Percentiles rank a stretch among this genome's conserved stretches.
These are phyloP conservation scores for Truncatella angustata DNA, from an alignment of 2,329 filamentous ascomycete genomes.

Conservation along the genomic window DNA sequence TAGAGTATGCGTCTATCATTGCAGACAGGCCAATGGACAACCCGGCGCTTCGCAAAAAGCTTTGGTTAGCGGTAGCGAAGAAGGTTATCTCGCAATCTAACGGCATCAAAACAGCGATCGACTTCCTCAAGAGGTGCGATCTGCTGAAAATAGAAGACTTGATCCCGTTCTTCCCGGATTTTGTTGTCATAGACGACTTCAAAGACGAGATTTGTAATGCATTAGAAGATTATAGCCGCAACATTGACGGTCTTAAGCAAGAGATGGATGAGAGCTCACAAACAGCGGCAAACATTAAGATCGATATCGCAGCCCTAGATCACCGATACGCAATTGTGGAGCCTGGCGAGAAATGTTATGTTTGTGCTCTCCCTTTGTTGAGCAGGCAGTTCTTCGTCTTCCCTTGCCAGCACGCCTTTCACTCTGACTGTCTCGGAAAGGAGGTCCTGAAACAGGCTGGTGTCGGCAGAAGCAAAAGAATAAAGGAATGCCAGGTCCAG, in stretches of 20 bases:
- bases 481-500: slow-evolving; percentile 80
- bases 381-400: slow-evolving; percentile 97
- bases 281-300: slow-evolving; percentile 86
- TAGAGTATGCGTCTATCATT: slow-evolving; percentile 85
- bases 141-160: slow-evolving; percentile 92
- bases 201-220: slow-evolving; percentile 96
- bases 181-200: slow-evolving; percentile 98
- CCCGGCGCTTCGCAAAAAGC: slow-evolving; percentile 79
- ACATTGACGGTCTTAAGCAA: slow-evolving; percentile 82
- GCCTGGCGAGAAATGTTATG: slow-evolving; percentile 90
- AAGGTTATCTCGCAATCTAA: slow-evolving; percentile 86
- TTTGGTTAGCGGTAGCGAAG: slow-evolving; percentile 93
- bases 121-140: slow-evolving; percentile 89
- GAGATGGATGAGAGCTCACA: slow-evolving; percentile 95
- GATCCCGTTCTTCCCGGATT: slow-evolving; percentile 98
- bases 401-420: slow-evolving; percentile 96
- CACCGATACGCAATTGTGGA: slow-evolving; percentile 94
- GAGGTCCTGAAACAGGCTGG: slow-evolving; percentile 82
- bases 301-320: slow-evolving; percentile 82
- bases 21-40: slow-evolving; percentile 82
- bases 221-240: slow-evolving; percentile 87
- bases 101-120: slow-evolving; percentile 89
- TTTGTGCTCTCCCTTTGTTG: slow-evolving; percentile 80
- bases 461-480: slow-evolving; percentile 71
- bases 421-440: slow-evolving; percentile 87